These are phyloP conservation scores for Yamadazyma friedrichii DNA, from an alignment of 1,139 yeast species.

Conservation along the genomic window DNA sequence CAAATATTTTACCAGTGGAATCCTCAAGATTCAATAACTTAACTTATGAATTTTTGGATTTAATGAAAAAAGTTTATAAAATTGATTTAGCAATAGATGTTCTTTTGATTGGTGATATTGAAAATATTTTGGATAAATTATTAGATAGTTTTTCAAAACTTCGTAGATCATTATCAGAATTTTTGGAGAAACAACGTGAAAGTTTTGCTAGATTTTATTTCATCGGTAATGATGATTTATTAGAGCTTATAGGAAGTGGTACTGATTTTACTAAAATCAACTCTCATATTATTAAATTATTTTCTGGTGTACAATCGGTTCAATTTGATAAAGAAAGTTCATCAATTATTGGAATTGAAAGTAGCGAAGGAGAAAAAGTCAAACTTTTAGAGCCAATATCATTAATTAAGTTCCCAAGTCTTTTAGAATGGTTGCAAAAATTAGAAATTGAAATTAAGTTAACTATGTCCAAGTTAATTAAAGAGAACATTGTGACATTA, in stretches of 20 bases:
- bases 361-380: conserved; percentile 66
- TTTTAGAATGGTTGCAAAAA: conserved; percentile 63
- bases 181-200: conserved; percentile 76
- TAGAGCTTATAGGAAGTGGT: conserved; percentile 77
- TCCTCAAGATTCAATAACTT: conserved; percentile 64
- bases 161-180: conserved; percentile 70
- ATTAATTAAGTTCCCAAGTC: conserved; percentile 37
- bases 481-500: conserved; percentile 11
- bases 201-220: conserved; percentile 82
- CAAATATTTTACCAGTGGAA: conserved; percentile 66
- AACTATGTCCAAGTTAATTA: conserved; percentile 40
- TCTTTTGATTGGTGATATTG: conserved; percentile 51
- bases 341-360: conserved; percentile 47
- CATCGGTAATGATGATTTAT: conserved; percentile 85
- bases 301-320: conserved; percentile 58
- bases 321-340: conserved; percentile 35
- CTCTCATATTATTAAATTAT: conserved; percentile 70
- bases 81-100: conserved; percentile 58
- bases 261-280: conserved; percentile 50
- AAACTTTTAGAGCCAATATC: conserved; percentile 44
- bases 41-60: conserved; percentile 56
- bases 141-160: conserved; percentile 58
- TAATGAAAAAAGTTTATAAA: conserved; percentile 52
- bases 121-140: conserved; percentile 47
- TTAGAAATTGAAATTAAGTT: conserved; percentile 55